A percentile compares a stretch with the other conserved stretches of the same genome.
Evolutionary conservation across 2,329 filamentous ascomycete genomes (phyloP).

Genomic region (Fusarium camptoceras): DNA sequence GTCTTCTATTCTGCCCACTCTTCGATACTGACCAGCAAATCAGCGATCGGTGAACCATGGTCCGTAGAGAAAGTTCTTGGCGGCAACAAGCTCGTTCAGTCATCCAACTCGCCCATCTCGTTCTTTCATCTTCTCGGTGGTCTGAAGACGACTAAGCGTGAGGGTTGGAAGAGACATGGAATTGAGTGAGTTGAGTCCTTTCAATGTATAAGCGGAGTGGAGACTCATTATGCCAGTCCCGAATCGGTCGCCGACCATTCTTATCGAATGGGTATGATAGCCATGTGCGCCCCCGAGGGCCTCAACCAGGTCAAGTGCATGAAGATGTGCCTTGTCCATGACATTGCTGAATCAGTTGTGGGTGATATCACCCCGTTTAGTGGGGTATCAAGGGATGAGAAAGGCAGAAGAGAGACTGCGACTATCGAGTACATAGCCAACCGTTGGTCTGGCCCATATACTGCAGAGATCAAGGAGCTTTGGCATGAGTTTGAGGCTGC

Average conservation of each 20-base stretch:
- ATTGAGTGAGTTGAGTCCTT: constrained; percentile 59
- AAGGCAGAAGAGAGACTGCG: constrained; percentile 83
- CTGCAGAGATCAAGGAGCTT: constrained; percentile 76
- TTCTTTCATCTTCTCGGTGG: constrained; percentile 95
- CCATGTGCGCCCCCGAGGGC: constrained; percentile 81
- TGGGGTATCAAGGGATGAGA: constrained; percentile 86
- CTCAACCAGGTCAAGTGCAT: constrained; percentile 87
- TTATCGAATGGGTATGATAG: constrained; percentile 98
- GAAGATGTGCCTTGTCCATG: constrained; percentile 94
- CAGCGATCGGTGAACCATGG: constrained; percentile 53
- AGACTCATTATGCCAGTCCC: constrained; percentile 59
- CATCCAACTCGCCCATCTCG: constrained; percentile 78
- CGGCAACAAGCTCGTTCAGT: constrained; percentile 64
- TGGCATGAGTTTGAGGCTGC: constrained; percentile 98
- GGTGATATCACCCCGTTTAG: constrained; percentile 97
- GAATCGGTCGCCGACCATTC: constrained; percentile 98
- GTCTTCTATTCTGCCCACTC: neutral
- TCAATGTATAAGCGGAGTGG: neutral
- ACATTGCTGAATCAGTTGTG: constrained; percentile 97
- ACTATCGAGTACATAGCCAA: constrained; percentile 92
- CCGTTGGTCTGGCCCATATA: constrained; percentile 74
- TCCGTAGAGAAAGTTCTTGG: constrained; percentile 71
- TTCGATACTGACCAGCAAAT: neutral
- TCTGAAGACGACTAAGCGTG: constrained; percentile 94
- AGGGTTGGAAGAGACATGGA: constrained; percentile 92